A percentile compares a stretch with the other conserved stretches of the same genome.
Evolutionary conservation across 2,329 filamentous ascomycete genomes (phyloP).

Genomic region (Fusarium sp.): DNA sequence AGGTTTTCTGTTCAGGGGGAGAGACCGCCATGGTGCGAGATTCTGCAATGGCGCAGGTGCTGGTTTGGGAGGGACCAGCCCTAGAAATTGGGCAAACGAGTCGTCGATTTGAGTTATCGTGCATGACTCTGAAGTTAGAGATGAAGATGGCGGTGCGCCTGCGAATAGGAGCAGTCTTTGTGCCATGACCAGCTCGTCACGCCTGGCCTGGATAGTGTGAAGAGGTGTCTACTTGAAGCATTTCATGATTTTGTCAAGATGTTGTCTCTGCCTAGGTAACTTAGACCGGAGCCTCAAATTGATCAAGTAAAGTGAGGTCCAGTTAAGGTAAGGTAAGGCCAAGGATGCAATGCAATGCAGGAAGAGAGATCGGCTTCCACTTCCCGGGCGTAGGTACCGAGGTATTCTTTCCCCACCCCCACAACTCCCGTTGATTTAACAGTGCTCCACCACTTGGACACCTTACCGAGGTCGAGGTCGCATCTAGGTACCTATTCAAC

Average conservation of each 20-base stretch:
- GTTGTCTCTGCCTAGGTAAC: neutral
- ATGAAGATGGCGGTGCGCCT: conserved; percentile 51
- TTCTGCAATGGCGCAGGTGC: conserved; percentile 47
- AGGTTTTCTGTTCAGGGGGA: conserved; percentile 60
- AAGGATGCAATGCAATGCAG: conserved; percentile 1
- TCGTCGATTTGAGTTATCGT: conserved; percentile 47
- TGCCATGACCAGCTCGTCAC: conserved; percentile 35
- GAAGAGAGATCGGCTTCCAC: conserved; percentile 21
- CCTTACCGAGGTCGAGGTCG: conserved; percentile 41
- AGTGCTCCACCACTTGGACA: neutral
- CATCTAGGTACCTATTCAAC: neutral
- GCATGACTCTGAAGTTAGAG: conserved; percentile 47
- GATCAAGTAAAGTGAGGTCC: neutral
- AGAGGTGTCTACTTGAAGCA: conserved; percentile 2
- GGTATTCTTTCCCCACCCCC: conserved; percentile 35
- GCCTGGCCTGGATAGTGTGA: neutral
- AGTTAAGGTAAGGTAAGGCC: conserved; percentile 1
- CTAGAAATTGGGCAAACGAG: conserved; percentile 46
- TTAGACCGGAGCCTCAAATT: neutral
- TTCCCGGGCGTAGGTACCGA: conserved; percentile 40
- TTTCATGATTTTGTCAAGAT: neutral
- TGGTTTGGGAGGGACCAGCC: conserved; percentile 10
- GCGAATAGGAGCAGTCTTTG: conserved; percentile 54
- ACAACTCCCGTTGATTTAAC: conserved; percentile 17
- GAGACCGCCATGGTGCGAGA: conserved; percentile 64